A percentile compares a stretch with the other conserved stretches of the same genome.
These are phyloP conservation scores for Penicillium verhagenii DNA, from an alignment of 495 filamentous ascomycete species.

Conservation along the genomic window DNA sequence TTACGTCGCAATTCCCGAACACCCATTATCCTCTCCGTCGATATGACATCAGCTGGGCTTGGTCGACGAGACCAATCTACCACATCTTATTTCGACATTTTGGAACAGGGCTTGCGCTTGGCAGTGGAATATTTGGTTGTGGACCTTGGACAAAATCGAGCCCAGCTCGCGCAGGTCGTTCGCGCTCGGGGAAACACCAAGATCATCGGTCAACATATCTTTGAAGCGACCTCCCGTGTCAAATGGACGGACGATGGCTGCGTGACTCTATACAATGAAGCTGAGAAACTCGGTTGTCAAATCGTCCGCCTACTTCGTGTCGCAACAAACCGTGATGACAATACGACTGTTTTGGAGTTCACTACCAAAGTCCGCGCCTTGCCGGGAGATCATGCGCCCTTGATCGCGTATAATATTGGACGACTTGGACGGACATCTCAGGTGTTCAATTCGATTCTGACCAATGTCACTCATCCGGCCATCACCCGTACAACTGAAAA, in stretches of 20 bases:
- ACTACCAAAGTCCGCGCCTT: conserved; percentile 42
- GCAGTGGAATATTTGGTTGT: conserved; percentile 72
- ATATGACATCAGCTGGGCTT: conserved; percentile 46
- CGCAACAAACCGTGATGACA: conserved; percentile 57
- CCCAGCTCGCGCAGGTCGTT: conserved; percentile 43
- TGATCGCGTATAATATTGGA: conserved; percentile 75
- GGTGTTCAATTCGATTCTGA: conserved; percentile 66
- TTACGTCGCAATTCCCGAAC: conserved; percentile 58
- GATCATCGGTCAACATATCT: conserved; percentile 66
- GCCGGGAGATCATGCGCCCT: conserved; percentile 42
- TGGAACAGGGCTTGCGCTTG: conserved; percentile 68
- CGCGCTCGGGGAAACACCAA: conserved; percentile 64
- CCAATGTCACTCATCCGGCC: conserved; percentile 65
- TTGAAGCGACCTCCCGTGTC: conserved; percentile 48
- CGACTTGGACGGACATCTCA: conserved; percentile 64
- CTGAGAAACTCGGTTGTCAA: conserved; percentile 64
- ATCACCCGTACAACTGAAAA: conserved; percentile 41
- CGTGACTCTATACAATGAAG: conserved; percentile 54
- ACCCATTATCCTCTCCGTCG: conserved; percentile 69
- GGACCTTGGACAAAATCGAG: conserved; percentile 55
- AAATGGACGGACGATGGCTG: conserved; percentile 63
- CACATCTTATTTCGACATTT: conserved; percentile 43
- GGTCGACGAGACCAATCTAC: conserved; percentile 20
- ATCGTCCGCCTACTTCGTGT: conserved; percentile 66
- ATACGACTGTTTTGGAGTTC: conserved; percentile 57